These are phyloP conservation scores for Eucalyptus erythrocorys DNA, from an alignment of 345 rosid genomes.

Conservation along the genomic window DNA sequence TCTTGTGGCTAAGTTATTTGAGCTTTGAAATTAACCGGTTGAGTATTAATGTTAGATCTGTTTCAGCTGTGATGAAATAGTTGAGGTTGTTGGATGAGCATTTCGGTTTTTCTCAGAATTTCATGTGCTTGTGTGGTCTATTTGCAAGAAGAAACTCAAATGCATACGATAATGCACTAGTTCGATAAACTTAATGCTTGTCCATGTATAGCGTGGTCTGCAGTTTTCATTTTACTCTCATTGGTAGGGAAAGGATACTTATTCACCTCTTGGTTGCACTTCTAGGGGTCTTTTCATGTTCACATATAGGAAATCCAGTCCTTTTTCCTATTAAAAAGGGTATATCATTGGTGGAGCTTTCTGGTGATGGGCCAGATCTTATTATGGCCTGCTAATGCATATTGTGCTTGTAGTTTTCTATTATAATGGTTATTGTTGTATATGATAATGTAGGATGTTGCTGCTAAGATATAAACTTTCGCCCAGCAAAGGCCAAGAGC, in stretches of 20 bases:
- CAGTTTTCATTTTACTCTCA: not conserved
- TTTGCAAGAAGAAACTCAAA: not conserved
- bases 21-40: not conserved
- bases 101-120: not conserved
- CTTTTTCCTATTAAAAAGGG: not conserved
- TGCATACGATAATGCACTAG: not conserved
- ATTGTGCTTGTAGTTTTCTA: not conserved
- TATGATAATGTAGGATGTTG: conserved; percentile 53
- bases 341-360: not conserved
- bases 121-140: not conserved
- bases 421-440: not conserved
- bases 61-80: not conserved
- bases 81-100: not conserved
- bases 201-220: not conserved
- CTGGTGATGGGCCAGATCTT: not conserved
- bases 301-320: not conserved
- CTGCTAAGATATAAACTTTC: conserved; percentile 63
- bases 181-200: not conserved
- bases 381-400: not conserved
- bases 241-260: not conserved
- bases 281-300: not conserved
- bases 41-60: not conserved
- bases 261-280: not conserved
- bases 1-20: not conserved
- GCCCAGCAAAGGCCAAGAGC: conserved; percentile 92